Percentiles rank a stretch among this genome's conserved stretches.
These are phyloP conservation scores for Avena eriantha DNA, from an alignment of 176 grass and related monocot species.

Conservation along the genomic window DNA sequence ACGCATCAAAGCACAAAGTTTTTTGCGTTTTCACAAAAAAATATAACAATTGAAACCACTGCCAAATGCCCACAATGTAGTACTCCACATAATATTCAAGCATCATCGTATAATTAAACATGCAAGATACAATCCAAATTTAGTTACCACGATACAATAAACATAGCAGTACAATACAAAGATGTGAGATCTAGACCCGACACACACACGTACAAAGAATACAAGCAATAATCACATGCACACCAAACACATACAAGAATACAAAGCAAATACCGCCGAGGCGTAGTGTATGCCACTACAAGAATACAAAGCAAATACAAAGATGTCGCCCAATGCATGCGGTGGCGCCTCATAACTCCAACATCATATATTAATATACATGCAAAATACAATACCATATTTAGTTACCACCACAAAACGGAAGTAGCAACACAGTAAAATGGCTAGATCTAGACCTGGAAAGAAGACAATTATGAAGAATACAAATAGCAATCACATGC, in stretches of 20 bases:
- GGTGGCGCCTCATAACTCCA: background rate
- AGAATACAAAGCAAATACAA: constrained; percentile 26
- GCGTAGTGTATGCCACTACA: background rate
- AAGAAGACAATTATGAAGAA: background rate
- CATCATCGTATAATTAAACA: background rate
- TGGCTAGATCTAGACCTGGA: background rate
- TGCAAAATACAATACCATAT: too few species aligned
- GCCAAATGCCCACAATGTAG: background rate
- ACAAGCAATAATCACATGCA: too few species aligned
- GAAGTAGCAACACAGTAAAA: too few species aligned
- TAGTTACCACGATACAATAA: background rate
- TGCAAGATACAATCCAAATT: background rate
- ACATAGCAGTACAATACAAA: background rate
- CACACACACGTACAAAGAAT: too few species aligned
- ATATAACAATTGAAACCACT: background rate
- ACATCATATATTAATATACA: too few species aligned
- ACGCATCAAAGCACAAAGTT: too few species aligned
- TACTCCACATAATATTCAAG: background rate
- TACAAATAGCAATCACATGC: too few species aligned
- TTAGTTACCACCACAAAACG: too few species aligned
- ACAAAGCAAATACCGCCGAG: constrained; percentile 15
- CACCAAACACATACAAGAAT: constrained; percentile 19
- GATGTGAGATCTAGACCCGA: background rate
- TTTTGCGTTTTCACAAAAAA: too few species aligned
- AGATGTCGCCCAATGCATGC: constrained; percentile 42